Evolutionary conservation across 2,329 filamentous ascomycete genomes (phyloP).

Genomic region (Leptographium flavum): DNA sequence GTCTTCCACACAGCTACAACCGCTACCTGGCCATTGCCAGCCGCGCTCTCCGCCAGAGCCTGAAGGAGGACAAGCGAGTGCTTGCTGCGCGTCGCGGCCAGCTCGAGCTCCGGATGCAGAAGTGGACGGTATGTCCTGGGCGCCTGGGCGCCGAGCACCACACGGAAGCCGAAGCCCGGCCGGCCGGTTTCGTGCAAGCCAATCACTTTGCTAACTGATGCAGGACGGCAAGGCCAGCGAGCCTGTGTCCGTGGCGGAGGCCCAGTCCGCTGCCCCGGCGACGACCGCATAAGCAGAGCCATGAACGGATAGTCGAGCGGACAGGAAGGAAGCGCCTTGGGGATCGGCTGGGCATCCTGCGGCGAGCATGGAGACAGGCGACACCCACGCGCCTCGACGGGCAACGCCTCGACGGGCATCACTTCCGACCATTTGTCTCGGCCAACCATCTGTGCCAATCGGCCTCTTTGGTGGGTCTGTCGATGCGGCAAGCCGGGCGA

Average conservation of each 20-base stretch:
- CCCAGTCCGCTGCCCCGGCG: slow-evolving; percentile 27
- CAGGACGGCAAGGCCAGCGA: slow-evolving; percentile 97
- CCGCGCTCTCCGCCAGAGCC: slow-evolving; percentile 85
- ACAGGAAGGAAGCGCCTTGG: not conserved
- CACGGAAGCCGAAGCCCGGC: too few species aligned
- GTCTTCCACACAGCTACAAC: slow-evolving; percentile 66
- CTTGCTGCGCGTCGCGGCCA: slow-evolving; percentile 78
- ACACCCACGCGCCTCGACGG: too few species aligned
- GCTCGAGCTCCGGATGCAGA: slow-evolving; percentile 78
- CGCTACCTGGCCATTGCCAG: slow-evolving; percentile 94
- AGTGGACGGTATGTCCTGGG: slow-evolving; percentile 72
- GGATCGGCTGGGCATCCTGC: too few species aligned
- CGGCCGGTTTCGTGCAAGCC: too few species aligned
- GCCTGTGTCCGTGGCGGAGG: slow-evolving; percentile 51
- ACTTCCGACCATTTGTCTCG: too few species aligned
- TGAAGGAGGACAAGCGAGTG: slow-evolving; percentile 90
- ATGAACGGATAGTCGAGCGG: not conserved
- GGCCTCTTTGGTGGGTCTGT: not conserved
- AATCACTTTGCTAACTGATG: slow-evolving; percentile 15
- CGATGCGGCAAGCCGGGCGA: not conserved
- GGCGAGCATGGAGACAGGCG: too few species aligned
- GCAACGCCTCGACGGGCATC: not conserved
- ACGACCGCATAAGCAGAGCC: slow-evolving; percentile 11
- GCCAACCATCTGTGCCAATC: not conserved
- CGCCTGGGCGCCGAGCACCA: too few species aligned